A percentile compares a stretch with the other conserved stretches of the same genome.
phyloP scores from a whole-genome alignment of 1,284 basidiomycete genomes.

The Cryptococcus amylolentus region DNA sequence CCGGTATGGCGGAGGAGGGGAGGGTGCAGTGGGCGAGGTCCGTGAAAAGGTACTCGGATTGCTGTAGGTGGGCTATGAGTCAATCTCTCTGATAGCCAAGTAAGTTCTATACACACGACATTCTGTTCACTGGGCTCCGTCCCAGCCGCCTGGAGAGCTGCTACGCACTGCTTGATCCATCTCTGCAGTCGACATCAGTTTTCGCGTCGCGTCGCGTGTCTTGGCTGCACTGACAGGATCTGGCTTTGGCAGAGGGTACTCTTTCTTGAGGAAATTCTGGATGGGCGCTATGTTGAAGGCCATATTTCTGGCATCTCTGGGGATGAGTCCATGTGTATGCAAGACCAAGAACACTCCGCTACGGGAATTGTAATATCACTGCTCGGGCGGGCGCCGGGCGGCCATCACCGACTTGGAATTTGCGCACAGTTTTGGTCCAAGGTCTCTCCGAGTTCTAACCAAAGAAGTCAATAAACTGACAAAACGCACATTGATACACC shows the following conservation, averaged over 20 bases:
- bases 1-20: constrained; percentile 13
- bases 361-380: too few relatives aligned
- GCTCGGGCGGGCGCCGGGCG: too few relatives aligned
- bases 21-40: constrained; percentile 33
- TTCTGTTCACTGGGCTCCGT: constrained; percentile 13
- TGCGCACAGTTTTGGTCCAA: too few relatives aligned
- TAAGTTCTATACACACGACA: constrained; percentile 16
- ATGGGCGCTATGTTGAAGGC: constrained; percentile 11
- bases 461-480: too few relatives aligned
- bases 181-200: constrained; percentile 1
- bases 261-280: constrained; percentile 19
- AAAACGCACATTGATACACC: too few relatives aligned
- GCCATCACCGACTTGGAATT: too few relatives aligned
- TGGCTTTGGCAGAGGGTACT: constrained; percentile 32
- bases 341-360: too few relatives aligned
- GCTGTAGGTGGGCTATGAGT: constrained; percentile 27
- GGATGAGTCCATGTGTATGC: too few relatives aligned
- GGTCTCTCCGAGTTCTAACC: too few relatives aligned
- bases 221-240: constrained; percentile 27
- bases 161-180: constrained; percentile 33
- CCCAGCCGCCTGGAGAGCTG: constrained; percentile 24
- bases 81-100: constrained; percentile 7
- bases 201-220: not conserved
- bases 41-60: constrained; percentile 35
- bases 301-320: constrained; percentile 6